phyloP scores from a whole-genome alignment of 139 green algal species.

The Tetraselmis striata region DNA sequence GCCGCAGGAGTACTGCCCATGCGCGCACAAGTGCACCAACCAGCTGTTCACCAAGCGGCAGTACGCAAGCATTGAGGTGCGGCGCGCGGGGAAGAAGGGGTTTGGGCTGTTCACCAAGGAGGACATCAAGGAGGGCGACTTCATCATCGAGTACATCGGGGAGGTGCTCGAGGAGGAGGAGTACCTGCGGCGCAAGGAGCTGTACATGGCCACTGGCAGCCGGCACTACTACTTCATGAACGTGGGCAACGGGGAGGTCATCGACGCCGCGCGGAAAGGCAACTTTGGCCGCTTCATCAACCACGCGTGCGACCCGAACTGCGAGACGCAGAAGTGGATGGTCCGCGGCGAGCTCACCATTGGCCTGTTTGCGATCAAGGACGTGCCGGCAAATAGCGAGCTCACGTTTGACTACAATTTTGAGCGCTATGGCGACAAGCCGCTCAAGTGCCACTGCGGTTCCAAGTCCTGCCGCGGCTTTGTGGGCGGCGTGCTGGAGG shows the following conservation, averaged over 20 bases:
- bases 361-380: slow-evolving; percentile 77
- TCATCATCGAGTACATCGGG: slow-evolving; percentile 96
- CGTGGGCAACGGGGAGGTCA: slow-evolving; percentile 87
- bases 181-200: slow-evolving; percentile 80
- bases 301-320: slow-evolving; percentile 96
- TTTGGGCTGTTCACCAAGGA: slow-evolving; percentile 78
- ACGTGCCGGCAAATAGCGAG: slow-evolving; percentile 72
- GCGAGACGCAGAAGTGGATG: slow-evolving; percentile 97
- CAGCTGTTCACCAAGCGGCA: slow-evolving; percentile 76
- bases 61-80: slow-evolving; percentile 75
- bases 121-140: slow-evolving; percentile 72
- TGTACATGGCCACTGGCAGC: slow-evolving; percentile 72
- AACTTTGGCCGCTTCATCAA: slow-evolving; percentile 96
- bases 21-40: slow-evolving; percentile 84
- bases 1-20: slow-evolving; percentile 82
- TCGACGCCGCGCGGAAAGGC: slow-evolving; percentile 46
- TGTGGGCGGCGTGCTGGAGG: slow-evolving; percentile 65
- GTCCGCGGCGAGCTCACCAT: slow-evolving; percentile 92
- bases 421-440: slow-evolving; percentile 88
- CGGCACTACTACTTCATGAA: slow-evolving; percentile 99
- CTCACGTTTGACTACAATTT: slow-evolving; percentile 99
- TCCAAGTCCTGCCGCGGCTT: slow-evolving; percentile 60
- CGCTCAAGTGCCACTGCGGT: slow-evolving; percentile 59
- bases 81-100: slow-evolving; percentile 75
- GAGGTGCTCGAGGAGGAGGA: slow-evolving; percentile 94